Evolutionary conservation across 768 basidiomycete genomes (phyloP), one percentile per base, ranked within the genome.

Genomic region (Rhizopogon salebrosus): DNA sequence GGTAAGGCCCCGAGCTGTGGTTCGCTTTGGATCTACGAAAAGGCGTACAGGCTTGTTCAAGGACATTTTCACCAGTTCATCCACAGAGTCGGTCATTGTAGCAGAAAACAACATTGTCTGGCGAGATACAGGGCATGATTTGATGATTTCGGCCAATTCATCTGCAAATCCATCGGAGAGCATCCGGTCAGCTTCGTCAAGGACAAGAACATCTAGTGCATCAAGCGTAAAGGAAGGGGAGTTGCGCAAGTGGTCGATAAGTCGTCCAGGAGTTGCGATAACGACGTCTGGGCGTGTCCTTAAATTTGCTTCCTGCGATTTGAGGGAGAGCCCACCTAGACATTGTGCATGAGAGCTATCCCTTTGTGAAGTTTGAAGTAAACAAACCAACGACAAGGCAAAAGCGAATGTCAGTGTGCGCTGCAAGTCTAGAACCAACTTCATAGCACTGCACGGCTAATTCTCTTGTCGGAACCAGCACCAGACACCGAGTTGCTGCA

Each of bases 81-180:
- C 92, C 8, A 98, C 89, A 1, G 89, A 88, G 68, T 99, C 97
- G 4, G 95, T 98, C 89, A 98, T 98, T 1, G 97, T 99, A 2
- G 97, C 97, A 1, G 94, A 97, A 71, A 99, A 99, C 35, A 99
- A 78, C 93, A 99, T 95, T 3, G 97, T 98, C 67, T 98, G 97
- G 35, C 97, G 82, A 23, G 88, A 87, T 20, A 70, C 70, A 2
- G 94, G 94, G 65, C 94, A 97, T 16, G 89, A 81, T 61, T 85
- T 87, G 71, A 98, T 85, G 61, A 99, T 97, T 70, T 99, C 97
- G 16, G 82, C 75, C 31, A 99, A 76, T 68, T 98, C 97, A 66
- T 95, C 97, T 6, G 88, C 84, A 72, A 98, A 99, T 24, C 95
- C 97, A 68, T 94, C 90, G 1, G 83, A 86, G 31, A 99, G 82